These are phyloP conservation scores for Atalantia buxifolia DNA, from an alignment of 345 rosid species.

Conservation along the genomic window DNA sequence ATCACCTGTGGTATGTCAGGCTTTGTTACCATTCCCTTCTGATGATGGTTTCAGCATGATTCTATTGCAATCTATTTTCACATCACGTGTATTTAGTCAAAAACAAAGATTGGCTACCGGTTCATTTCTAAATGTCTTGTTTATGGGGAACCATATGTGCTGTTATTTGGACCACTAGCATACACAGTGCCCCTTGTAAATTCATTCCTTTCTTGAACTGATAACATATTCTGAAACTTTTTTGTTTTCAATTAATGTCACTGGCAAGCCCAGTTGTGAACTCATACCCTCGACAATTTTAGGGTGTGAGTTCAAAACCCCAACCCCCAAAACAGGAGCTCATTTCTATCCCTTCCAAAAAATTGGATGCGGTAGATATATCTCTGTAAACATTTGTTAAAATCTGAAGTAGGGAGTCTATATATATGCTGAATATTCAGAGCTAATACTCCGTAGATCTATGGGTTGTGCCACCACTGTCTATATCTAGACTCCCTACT, in stretches of 20 bases:
- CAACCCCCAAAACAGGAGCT: no score
- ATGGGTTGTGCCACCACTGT: no score
- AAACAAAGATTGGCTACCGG: neutral
- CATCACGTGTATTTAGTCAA: neutral
- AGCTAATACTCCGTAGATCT: no score
- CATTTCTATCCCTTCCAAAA: no score
- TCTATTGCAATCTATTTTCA: neutral
- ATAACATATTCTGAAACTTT: neutral
- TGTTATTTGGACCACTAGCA: constrained; percentile 2
- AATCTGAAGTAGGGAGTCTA: no score
- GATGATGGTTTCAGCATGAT: constrained; percentile 1
- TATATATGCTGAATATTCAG: no score
- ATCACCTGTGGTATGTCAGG: constrained; percentile 81
- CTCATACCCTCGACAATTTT: no score
- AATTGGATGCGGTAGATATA: no score
- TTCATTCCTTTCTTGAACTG: neutral
- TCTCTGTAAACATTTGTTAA: no score
- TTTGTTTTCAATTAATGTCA: neutral
- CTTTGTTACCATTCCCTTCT: neutral
- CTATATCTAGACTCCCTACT: no score
- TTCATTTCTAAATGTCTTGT: neutral
- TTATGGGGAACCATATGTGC: neutral
- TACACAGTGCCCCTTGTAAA: neutral
- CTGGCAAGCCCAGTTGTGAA: no score
- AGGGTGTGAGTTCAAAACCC: no score